phyloP scores from a whole-genome alignment of 805 yeast species.

The Lachancea dasiensis region DNA sequence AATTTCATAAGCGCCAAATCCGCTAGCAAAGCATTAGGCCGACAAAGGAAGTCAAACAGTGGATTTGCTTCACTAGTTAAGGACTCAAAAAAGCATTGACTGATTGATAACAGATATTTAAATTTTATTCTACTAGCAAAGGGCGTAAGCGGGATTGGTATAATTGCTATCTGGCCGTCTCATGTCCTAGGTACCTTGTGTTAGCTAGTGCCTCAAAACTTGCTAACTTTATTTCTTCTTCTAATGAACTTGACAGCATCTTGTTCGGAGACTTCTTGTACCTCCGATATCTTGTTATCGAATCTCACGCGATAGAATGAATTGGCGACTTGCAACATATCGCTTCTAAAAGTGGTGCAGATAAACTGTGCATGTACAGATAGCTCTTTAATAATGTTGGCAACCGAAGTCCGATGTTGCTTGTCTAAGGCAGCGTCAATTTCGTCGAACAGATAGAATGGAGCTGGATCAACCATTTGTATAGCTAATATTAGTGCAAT shows the following conservation, averaged over 20 bases:
- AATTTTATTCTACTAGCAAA: no score
- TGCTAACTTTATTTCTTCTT: constrained; percentile 36
- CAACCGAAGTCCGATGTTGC: constrained; percentile 84
- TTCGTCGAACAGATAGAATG: constrained; percentile 93
- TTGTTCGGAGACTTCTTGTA: constrained; percentile 60
- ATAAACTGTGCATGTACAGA: constrained; percentile 79
- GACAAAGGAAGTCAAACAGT: constrained; percentile 35
- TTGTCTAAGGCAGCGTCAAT: constrained; percentile 94
- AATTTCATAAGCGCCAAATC: constrained; percentile 40
- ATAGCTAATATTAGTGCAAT: constrained; percentile 89
- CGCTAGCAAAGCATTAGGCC: constrained; percentile 37
- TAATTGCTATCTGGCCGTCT: no score
- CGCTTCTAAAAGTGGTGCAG: constrained; percentile 94
- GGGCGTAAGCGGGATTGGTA: no score
- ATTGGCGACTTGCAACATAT: constrained; percentile 81
- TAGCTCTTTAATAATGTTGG: constrained; percentile 60
- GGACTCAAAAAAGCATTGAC: constrained; percentile 36
- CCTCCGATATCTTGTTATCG: constrained; percentile 72
- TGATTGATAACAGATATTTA: constrained; percentile 1
- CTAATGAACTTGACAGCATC: constrained; percentile 83
- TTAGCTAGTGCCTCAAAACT: neutral
- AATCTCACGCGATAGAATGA: constrained; percentile 84
- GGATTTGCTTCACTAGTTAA: constrained; percentile 46
- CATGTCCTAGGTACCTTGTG: no score
- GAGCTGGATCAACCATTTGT: constrained; percentile 94